Conservation (phyloP, 805 yeast species). For the Lipomyces orientalis region DNA sequence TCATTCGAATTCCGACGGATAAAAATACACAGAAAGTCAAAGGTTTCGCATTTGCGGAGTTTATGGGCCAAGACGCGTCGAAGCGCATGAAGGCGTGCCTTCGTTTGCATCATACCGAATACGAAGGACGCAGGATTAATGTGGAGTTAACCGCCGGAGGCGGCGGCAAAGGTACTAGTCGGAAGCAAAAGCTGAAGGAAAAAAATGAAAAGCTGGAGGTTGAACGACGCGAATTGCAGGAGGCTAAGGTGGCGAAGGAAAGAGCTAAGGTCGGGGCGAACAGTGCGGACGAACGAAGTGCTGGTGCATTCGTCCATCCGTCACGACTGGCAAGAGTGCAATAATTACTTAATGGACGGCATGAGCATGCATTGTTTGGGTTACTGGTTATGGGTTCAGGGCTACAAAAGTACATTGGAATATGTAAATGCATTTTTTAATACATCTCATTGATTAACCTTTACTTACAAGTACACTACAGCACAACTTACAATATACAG, state of each 20-base stretch:
- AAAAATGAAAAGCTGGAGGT: conserved; percentile 78
- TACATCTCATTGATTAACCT: not conserved
- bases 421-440: not conserved
- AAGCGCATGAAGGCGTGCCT: conserved; percentile 84
- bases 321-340: conserved; percentile 62
- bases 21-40: conserved; percentile 48
- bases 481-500: not conserved
- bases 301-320: conserved; percentile 55
- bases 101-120: conserved; percentile 74
- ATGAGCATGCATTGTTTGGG: conserved; percentile 11
- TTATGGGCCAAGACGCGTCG: conserved; percentile 70
- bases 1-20: conserved; percentile 76
- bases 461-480: not conserved
- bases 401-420: not conserved
- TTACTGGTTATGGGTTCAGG: not conserved
- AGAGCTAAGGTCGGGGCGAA: conserved; percentile 28
- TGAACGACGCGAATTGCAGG: conserved; percentile 66
- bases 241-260: conserved; percentile 38
- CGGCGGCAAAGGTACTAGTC: conserved; percentile 73
- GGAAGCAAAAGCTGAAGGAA: conserved; percentile 66
- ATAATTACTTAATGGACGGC: conserved; percentile 13
- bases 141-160: conserved; percentile 98
- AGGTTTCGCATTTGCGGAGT: conserved; percentile 93
- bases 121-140: conserved; percentile 79
- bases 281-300: not conserved